Evolutionary conservation across 2,329 filamentous ascomycete genomes (phyloP), one percentile per base, ranked within the genome.

Genomic region (Daldinia sp.): DNA sequence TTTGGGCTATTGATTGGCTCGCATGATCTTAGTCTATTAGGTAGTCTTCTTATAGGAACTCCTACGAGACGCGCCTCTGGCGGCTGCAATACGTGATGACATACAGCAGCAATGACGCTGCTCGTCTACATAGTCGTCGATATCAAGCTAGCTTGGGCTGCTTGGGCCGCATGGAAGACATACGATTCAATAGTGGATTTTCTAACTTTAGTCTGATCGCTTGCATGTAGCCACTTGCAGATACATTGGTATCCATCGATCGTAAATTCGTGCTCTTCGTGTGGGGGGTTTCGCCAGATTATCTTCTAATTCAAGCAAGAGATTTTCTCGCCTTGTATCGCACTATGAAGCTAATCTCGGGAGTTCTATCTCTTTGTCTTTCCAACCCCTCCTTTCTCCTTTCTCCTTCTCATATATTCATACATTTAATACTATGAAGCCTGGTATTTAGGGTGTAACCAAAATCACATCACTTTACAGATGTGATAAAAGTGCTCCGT

Each of bases 61-160:
- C n/a, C n/a, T n/a, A n/a, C n/a, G n/a, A n/a, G n/a, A 7, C 43
- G 61, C 65, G 65, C 63, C 55, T 66, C 57, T 61, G 51, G 63
- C 65, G 60, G 63, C 51, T 63, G 37, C 35, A 52, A 45, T 41
- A 35, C 27, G 56, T 50, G 35, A 67, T 58, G 53, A 60, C 53
- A 67, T 60, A 53, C 19, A 45, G 35, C 34, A 56, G 45, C n/a
- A 34, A 48, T 58, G 49, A 55, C 47, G 55, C 54, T 58, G 41
- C 45, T 54, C 62, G 48, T 55, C 39, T 61, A 56, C 35, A 35
- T 34, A 35, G 29, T 29, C 35, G 39, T 56, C 51, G 47, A 49
- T 19, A 27, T 30, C 25, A 37, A 58, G 15, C 17, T 41, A 45
- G 21, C 45, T 48, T 48, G 45, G 27, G 43, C 25, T 48, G 15